Evolutionary conservation across 2,329 filamentous ascomycete genomes (phyloP).

Genomic region (Beauveria sp.): DNA sequence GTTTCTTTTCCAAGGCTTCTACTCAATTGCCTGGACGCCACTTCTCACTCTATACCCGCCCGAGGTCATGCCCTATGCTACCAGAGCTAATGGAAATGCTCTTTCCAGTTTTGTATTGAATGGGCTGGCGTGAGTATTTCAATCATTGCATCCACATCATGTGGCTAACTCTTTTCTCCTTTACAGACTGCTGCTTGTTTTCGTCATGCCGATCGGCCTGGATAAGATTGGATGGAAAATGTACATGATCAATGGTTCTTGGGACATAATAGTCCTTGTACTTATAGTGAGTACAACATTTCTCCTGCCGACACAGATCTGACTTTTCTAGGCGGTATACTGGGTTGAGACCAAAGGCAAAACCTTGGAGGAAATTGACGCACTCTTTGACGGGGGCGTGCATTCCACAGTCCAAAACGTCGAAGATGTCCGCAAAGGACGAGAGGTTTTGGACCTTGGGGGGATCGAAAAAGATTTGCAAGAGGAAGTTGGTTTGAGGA

Average conservation of each 20-base stretch:
- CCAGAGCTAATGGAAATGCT: slow-evolving; percentile 29
- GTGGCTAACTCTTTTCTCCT: background rate
- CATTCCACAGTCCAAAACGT: slow-evolving; percentile 14
- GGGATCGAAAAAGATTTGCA: slow-evolving; percentile 3
- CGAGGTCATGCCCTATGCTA: slow-evolving; percentile 23
- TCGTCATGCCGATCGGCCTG: slow-evolving; percentile 18
- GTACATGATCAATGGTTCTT: slow-evolving; percentile 20
- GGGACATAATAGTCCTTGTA: slow-evolving; percentile 19
- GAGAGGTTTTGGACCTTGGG: background rate
- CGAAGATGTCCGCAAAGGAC: slow-evolving; percentile 16
- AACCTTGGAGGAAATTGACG: slow-evolving; percentile 37
- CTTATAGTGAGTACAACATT: slow-evolving; percentile 10
- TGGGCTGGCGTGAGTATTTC: slow-evolving; percentile 6
- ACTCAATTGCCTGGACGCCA: slow-evolving; percentile 22
- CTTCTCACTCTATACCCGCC: slow-evolving; percentile 20
- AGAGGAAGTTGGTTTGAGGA: background rate
- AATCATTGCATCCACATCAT: background rate
- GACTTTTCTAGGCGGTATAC: slow-evolving; percentile 10
- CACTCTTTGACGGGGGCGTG: slow-evolving; percentile 18
- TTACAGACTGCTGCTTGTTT: slow-evolving; percentile 14
- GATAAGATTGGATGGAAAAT: slow-evolving; percentile 20
- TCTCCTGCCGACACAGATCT: background rate
- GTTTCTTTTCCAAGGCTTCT: slow-evolving; percentile 23
- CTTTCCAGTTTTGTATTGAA: slow-evolving; percentile 15
- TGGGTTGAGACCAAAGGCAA: slow-evolving; percentile 35